phyloP scores from a whole-genome alignment of 305 asterid genomes.

The Fraxinus greggii region DNA sequence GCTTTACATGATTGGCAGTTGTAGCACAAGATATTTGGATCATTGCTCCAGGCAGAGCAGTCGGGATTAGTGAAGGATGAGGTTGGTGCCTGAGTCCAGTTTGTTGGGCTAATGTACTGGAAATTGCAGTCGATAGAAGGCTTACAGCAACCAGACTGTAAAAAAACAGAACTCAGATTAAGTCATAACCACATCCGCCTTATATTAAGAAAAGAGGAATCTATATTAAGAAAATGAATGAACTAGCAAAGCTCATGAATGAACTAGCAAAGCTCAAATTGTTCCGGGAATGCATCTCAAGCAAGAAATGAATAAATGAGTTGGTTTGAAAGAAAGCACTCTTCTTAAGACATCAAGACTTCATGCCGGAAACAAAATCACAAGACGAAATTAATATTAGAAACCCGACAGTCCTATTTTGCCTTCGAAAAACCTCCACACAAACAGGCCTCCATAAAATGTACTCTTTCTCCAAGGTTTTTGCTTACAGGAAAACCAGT shows the following conservation, averaged over 20 bases:
- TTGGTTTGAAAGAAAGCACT: background rate
- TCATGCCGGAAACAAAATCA: background rate
- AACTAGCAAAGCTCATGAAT: background rate
- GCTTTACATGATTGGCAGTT: conserved; percentile 39
- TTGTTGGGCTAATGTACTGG: conserved; percentile 15
- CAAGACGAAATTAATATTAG: background rate
- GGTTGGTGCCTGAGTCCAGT: conserved; percentile 21
- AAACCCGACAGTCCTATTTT: background rate
- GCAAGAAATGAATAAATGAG: background rate
- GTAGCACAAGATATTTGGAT: conserved; percentile 19
- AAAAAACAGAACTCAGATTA: background rate
- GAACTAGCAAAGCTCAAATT: background rate
- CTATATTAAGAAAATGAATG: background rate
- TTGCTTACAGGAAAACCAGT: background rate
- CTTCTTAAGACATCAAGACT: background rate
- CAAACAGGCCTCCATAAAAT: background rate
- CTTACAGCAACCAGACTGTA: conserved; percentile 44
- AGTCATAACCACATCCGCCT: background rate
- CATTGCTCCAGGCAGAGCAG: conserved; percentile 31
- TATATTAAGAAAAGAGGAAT: background rate
- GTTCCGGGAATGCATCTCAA: background rate
- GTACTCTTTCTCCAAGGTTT: background rate
- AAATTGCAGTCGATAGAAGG: conserved; percentile 34
- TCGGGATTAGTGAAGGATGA: conserved; percentile 17
- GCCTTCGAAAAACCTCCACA: background rate